Base-by-base conservation (phyloP, 805 yeast genomes). In the Monosporozyma aerobia region DNA sequence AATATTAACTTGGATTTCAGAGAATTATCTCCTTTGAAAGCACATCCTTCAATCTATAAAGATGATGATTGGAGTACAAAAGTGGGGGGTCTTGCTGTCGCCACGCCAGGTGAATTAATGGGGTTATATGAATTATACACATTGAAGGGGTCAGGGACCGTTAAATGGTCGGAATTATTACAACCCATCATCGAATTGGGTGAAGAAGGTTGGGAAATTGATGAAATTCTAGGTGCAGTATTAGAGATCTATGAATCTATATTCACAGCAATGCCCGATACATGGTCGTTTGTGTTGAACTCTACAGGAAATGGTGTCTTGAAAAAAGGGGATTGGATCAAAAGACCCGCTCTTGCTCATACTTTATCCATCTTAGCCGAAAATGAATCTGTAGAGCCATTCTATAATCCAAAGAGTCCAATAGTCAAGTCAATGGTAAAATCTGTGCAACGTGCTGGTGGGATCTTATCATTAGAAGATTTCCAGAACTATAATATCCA, bases 51-150 rank as follows among this genome's bases (percentile, higher is more conserved):
- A 30, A 5, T 48, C 8, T 35, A 19, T 40, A 51, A 57, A 29
- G 44, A 22, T 5, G 71, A 73, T 14, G 79, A 78, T 10, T 52
- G 68, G 33, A 66, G 77, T 13, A 77, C 95, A 0, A 78, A 79
- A 57, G 69, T 82, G 19, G 97, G 97, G 3, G 99, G 97, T 0
- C 70, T 89, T n/a, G 88, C 97, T 0, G 81, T 83, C 9, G 98
- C 81, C 1, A 80, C 86, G 19, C 99, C 99, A 0, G 99, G 99
- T 10, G 98, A 92, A 65, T 61, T 92, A 48, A 82, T 82, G 54
- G 99, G 97, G 0, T 71, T 90, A n/a, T 80, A 85, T 60, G 77
- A 74, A 44, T 70, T 92, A 41, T 80, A 70, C 66, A 58, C 68
- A 32, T 56, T 66, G 13, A 92, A 83, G 61, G 90, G 94, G 0